Evolutionary conservation across 805 yeast species (phyloP), one percentile per base, ranked within the genome.

Genomic region (Yarrowia sp.): DNA sequence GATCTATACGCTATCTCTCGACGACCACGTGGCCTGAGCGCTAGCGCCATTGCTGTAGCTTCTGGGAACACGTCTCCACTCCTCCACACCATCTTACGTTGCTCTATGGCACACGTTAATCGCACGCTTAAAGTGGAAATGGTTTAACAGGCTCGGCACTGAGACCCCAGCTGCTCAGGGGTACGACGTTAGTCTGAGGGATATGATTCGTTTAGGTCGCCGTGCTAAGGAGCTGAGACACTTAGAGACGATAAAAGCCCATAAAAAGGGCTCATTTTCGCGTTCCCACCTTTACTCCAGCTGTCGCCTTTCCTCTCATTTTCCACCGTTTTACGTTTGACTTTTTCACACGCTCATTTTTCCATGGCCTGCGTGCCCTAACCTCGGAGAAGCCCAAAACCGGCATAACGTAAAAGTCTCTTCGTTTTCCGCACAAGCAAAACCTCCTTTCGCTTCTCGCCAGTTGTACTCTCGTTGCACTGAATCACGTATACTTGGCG

Each of bases 381-480:
- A 51, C 42, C 58, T 33, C 42, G 32, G 51, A 51, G 35, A 24
- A 24, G 41, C 58, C 58, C 58, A 51, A 51, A 39, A 21, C 13
- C 31, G 58, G 58, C 58, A 51, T 51, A 51, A 51, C 41, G 58
- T 25, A 33, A 22, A 24, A 24, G 31, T 31, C 55, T 47, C 58
- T 51, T 51, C 58, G 25, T 24, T 24, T 33, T 51, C 42, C 58
- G 56, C 56, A 22, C 56, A 32, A 16, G 31, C 41, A 51, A 51
- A 51, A 35, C 41, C 58, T 51, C 58, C 42, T 35, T 51, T 33
- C 58, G 42, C 42, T 51, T 51, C 42, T 51, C 58, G 58, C 58
- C 42, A 51, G 58, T 51, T 35, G 58, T 47, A 31, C 56, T 47
- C 56, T 32, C 39, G 56, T 47, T 47, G 56, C 56, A 47, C 56